Conservation (phyloP, 1,284 basidiomycete genomes). For the Cryptococcus sp. region DNA sequence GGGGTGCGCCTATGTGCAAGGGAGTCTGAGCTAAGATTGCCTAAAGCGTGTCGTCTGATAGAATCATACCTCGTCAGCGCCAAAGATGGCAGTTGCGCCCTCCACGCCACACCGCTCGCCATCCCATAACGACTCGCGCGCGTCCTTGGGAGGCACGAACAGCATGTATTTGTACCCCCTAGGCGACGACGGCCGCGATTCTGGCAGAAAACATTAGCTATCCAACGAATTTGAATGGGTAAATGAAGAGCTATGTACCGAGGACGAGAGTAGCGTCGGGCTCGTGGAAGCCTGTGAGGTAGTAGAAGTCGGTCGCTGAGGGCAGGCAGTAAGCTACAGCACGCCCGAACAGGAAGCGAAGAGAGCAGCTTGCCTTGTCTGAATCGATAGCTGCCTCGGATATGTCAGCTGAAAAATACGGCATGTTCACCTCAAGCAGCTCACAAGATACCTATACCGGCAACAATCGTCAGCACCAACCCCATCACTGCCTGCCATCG, state of each 20-base stretch:
- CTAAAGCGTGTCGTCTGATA: background rate
- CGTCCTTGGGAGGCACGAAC: constrained; percentile 76
- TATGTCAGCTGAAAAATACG: background rate
- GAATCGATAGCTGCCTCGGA: constrained; percentile 75
- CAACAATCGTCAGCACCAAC: constrained; percentile 26
- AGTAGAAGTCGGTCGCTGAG: constrained; percentile 80
- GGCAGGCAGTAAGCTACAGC: background rate
- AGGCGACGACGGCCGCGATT: constrained; percentile 55
- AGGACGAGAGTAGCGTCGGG: constrained; percentile 84
- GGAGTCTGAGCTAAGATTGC: background rate
- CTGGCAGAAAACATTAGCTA: constrained; percentile 20
- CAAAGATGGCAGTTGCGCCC: constrained; percentile 63
- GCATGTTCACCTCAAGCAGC: background rate
- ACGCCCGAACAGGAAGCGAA: background rate
- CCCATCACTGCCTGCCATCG: background rate
- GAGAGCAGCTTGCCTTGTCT: constrained; percentile 58
- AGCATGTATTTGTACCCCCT: constrained; percentile 84
- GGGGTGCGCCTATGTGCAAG: constrained; percentile 38
- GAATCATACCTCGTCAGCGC: constrained; percentile 66
- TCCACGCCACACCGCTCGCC: constrained; percentile 69
- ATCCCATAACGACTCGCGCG: constrained; percentile 84
- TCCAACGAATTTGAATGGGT: too few species aligned
- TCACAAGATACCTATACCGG: constrained; percentile 12
- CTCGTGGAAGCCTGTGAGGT: constrained; percentile 92
- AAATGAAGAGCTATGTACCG: constrained; percentile 53